Evolutionary conservation across 1,139 yeast species (phyloP).

Genomic region (Pichia sp.): DNA sequence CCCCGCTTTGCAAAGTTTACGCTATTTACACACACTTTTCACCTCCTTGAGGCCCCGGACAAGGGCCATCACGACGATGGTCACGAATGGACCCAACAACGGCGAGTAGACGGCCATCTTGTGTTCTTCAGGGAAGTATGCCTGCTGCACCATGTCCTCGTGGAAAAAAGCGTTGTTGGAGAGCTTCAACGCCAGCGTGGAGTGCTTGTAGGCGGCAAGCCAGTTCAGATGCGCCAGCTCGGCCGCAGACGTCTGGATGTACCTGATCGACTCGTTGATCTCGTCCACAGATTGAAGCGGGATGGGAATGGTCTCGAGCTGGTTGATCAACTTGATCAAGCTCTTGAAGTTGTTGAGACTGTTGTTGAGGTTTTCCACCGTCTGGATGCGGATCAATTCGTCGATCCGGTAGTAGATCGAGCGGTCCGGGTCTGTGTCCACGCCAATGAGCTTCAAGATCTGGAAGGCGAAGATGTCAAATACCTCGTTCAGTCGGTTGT

Average conservation of each 20-base stretch:
- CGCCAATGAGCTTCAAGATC: slow-evolving; percentile 66
- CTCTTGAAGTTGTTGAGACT: slow-evolving; percentile 62
- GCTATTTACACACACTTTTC: not conserved
- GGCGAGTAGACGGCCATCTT: slow-evolving; percentile 91
- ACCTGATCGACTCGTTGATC: slow-evolving; percentile 39
- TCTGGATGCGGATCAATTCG: slow-evolving; percentile 54
- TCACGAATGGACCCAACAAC: slow-evolving; percentile 73
- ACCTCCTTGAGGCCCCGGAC: slow-evolving; percentile 40
- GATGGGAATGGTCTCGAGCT: slow-evolving; percentile 74
- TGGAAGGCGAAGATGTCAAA: slow-evolving; percentile 74
- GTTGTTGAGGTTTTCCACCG: slow-evolving; percentile 48
- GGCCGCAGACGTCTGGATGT: slow-evolving; percentile 22
- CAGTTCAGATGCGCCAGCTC: slow-evolving; percentile 28
- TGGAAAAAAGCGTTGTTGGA: slow-evolving; percentile 86
- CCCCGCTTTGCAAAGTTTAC: not conserved
- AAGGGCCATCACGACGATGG: slow-evolving; percentile 62
- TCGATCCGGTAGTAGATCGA: slow-evolving; percentile 64
- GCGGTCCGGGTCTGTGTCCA: slow-evolving; percentile 46
- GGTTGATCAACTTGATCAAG: slow-evolving; percentile 59
- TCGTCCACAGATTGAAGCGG: slow-evolving; percentile 57
- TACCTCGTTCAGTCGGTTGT: slow-evolving; percentile 49
- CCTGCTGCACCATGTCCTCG: slow-evolving; percentile 91
- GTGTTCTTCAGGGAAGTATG: slow-evolving; percentile 92
- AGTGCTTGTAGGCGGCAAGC: slow-evolving; percentile 44
- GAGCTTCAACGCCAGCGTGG: slow-evolving; percentile 51